Percentiles rank a stretch among this genome's conserved stretches.
Evolutionary conservation across 2,329 filamentous ascomycete genomes (phyloP).

Genomic region (Fulvia fulva): DNA sequence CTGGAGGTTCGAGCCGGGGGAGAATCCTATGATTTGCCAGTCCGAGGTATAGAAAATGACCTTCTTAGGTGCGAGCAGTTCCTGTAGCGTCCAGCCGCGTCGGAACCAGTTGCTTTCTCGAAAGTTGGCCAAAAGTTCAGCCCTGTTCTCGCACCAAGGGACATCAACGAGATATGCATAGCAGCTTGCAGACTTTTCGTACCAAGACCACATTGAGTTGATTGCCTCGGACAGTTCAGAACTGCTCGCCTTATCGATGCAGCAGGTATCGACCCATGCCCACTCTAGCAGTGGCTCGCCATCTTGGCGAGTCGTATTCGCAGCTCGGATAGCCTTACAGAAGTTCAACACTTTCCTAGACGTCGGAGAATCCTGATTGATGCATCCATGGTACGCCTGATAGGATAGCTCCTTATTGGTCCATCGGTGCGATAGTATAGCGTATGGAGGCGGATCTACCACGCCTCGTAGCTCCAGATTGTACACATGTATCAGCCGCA

Average conservation of each 20-base stretch:
- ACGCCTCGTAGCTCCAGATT: neutral
- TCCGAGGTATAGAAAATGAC: slow-evolving; percentile 1
- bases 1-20: neutral
- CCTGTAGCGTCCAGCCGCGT: slow-evolving; percentile 5
- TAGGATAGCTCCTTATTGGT: neutral
- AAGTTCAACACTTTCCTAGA: no score
- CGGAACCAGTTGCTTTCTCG: neutral
- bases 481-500: neutral
- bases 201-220: slow-evolving; percentile 21
- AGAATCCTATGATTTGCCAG: slow-evolving; percentile 11
- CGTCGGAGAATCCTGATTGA: no score
- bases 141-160: neutral
- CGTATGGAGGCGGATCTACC: neutral
- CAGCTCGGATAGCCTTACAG: no score
- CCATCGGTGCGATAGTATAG: neutral
- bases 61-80: neutral
- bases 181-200: slow-evolving; percentile 14
- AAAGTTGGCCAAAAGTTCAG: neutral
- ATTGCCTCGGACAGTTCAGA: slow-evolving; percentile 17
- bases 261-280: slow-evolving; percentile 22
- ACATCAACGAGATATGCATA: slow-evolving; percentile 15
- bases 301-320: no score
- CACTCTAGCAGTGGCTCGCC: neutral
- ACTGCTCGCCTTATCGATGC: slow-evolving; percentile 19
- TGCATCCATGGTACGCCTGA: neutral